Evolutionary conservation across 2,329 filamentous ascomycete species (phyloP).

Genomic region (Cladorrhinum sp.): DNA sequence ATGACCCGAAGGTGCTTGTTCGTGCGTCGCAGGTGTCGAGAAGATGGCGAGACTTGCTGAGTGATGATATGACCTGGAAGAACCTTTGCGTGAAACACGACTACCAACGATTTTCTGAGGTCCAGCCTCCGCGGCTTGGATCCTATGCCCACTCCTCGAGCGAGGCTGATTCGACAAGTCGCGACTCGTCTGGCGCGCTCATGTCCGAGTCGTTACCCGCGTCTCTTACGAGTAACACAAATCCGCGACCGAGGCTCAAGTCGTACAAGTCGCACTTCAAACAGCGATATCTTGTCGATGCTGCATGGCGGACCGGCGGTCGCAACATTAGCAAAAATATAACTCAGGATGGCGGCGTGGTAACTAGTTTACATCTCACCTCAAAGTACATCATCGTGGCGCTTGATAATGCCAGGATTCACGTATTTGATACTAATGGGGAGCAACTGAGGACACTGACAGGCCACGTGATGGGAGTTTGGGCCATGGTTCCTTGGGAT

Average conservation of each 20-base stretch:
- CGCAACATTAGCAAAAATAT: constrained; percentile 80
- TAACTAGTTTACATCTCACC: constrained; percentile 91
- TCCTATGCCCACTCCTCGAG: constrained; percentile 32
- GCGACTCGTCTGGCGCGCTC: constrained; percentile 46
- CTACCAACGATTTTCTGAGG: constrained; percentile 63
- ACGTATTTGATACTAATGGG: constrained; percentile 92
- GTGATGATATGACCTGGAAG: constrained; percentile 98
- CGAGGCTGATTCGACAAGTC: constrained; percentile 33
- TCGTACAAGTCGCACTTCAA: constrained; percentile 98
- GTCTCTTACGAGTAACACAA: constrained; percentile 48
- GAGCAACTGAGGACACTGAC: constrained; percentile 84
- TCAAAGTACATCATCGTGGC: constrained; percentile 96
- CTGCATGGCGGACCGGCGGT: constrained; percentile 93
- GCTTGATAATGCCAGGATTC: constrained; percentile 96
- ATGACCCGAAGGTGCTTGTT: constrained; percentile 91
- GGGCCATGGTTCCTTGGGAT: constrained; percentile 99
- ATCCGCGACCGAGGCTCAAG: constrained; percentile 61
- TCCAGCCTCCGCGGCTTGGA: constrained; percentile 36
- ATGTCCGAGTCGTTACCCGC: constrained; percentile 35
- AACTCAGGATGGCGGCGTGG: constrained; percentile 92
- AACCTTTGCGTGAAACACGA: constrained; percentile 94
- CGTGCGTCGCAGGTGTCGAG: constrained; percentile 94
- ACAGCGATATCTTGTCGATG: constrained; percentile 93
- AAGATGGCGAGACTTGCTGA: constrained; percentile 88
- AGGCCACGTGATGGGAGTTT: constrained; percentile 98